Conservation (phyloP, 805 yeast genomes). For the Candida quercuum region DNA sequence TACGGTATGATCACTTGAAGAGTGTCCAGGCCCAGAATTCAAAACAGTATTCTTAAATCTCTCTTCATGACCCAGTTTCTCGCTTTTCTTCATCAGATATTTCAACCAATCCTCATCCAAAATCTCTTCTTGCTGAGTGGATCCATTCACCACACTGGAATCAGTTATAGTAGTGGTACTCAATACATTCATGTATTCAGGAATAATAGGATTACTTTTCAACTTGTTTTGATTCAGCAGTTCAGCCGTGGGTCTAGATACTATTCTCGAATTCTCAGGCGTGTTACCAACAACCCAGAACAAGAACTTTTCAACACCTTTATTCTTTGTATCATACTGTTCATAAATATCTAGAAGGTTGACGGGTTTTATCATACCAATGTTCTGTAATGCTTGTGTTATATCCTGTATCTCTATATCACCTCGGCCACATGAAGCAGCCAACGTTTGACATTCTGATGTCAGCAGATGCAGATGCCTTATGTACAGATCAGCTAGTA, state of each 20-base stretch:
- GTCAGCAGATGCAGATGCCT: conserved; percentile 55
- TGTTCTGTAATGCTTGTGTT: conserved; percentile 59
- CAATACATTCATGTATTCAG: conserved; percentile 24
- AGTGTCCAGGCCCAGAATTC: conserved; percentile 5
- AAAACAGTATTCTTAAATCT: conserved; percentile 19
- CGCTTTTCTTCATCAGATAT: conserved; percentile 25
- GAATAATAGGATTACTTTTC: conserved; percentile 23
- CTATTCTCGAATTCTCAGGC: conserved; percentile 37
- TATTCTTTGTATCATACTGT: conserved; percentile 36
- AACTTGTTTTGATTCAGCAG: conserved; percentile 11
- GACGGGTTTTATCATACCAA: conserved; percentile 58
- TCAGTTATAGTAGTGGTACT: conserved; percentile 13
- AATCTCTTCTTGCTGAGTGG: conserved; percentile 2
- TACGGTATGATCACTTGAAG: conserved; percentile 12
- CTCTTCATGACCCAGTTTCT: conserved; percentile 14
- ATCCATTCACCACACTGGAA: not conserved
- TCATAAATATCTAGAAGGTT: conserved; percentile 51
- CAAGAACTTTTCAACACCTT: conserved; percentile 46
- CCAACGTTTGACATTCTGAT: conserved; percentile 41
- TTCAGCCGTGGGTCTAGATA: conserved; percentile 29
- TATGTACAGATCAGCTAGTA: conserved; percentile 70
- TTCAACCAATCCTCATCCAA: conserved; percentile 32
- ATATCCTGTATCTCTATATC: conserved; percentile 60
- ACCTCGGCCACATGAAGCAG: conserved; percentile 41
- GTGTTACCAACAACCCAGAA: conserved; percentile 50